Base-by-base conservation (phyloP, 805 yeast genomes). In the Candida railenensis region DNA sequence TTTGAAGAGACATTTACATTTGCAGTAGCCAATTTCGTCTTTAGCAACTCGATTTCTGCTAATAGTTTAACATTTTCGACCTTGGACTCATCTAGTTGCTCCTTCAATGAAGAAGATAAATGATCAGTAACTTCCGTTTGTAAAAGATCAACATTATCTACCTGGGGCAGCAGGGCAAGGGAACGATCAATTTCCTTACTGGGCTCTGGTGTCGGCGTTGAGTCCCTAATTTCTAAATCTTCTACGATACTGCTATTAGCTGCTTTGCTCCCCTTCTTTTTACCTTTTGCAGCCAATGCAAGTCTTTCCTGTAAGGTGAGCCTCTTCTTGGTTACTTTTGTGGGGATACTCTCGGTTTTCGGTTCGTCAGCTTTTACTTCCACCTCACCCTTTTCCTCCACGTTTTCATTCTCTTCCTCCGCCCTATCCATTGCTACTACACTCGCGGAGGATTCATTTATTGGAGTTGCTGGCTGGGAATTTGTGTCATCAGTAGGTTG, bases 261-360 rank as follows among this genome's bases (percentile, higher is more conserved):
- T 45, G 22, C 21, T 15, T 39, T 41, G n/a, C 42, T 46, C 42
- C 51, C 55, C 39, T 64, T 69, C 44, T 61, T 63, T 28, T 71
- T 71, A 12, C 71, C 71, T 48, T 78, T 74, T 4, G 96, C 89
- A 1, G 97, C 97, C 50, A 82, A 65, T 1, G 94, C 95, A 44
- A 91, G 72, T 50, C 97, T 74, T 57, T 91, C 96, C 57, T 89
- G 95, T 53, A 92, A 71, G 0, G 96, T 83, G 16, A 88, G 67
- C 51, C 91, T 73, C 61, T 85, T 85, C 53, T 73, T 75, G 30
- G 11, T 25, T 11, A 11, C 9, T 25, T 25, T 25, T 5, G 11
- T 11, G 11, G 30, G 30, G 5, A 25, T 25, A 25, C 11, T 25
- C 5, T 25, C 30, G 11, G 30, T 25, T 7, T 11, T 25, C 30